Conservation (phyloP, 2,329 filamentous ascomycete genomes). For the Verticillium nubilum region DNA sequence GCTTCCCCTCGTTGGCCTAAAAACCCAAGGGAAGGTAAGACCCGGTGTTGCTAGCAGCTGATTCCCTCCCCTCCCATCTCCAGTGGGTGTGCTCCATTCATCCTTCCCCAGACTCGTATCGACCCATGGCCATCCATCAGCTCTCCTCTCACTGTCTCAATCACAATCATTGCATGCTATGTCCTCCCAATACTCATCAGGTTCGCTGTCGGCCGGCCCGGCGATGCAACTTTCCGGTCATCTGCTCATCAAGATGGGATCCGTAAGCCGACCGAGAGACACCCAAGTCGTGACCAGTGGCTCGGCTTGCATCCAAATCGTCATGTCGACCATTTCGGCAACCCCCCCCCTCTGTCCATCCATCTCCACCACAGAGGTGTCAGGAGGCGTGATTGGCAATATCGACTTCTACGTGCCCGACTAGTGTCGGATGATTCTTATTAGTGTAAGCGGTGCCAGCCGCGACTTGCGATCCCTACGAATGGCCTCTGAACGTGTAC, state of each 20-base stretch:
- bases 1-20: background rate
- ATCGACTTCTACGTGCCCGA: background rate
- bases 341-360: background rate
- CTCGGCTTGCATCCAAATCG: background rate
- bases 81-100: background rate
- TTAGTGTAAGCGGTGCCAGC: background rate
- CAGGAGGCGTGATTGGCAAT: background rate
- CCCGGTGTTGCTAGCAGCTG: background rate
- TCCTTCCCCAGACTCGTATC: background rate
- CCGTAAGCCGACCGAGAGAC: background rate
- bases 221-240: background rate
- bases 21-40: background rate
- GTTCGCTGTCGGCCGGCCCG: background rate
- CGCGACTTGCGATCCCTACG: background rate
- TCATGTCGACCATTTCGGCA: background rate
- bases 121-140: background rate
- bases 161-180: no score
- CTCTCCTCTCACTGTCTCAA: background rate
- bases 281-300: background rate
- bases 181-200: background rate
- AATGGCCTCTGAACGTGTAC: background rate
- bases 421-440: background rate
- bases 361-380: background rate
- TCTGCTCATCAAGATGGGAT: background rate
- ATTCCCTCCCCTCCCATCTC: background rate